These are phyloP conservation scores for Xylariaceae sp. DNA, from an alignment of 2,329 filamentous ascomycete species.

Conservation along the genomic window DNA sequence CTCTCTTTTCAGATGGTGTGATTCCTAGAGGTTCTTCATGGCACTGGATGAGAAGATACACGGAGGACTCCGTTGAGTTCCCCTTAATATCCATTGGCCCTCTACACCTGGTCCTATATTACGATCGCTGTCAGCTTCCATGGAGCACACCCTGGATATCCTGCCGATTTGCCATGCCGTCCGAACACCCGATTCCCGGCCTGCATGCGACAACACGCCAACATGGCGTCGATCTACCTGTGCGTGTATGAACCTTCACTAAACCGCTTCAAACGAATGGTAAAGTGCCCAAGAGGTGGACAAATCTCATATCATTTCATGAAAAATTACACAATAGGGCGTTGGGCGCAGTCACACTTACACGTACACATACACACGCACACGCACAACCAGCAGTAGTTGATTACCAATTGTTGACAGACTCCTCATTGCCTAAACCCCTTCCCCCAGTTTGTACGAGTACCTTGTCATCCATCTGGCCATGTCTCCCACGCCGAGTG, in stretches of 20 bases:
- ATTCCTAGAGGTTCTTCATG: neutral
- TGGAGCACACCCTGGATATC: neutral
- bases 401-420: neutral
- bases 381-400: neutral
- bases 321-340: neutral
- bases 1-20: neutral
- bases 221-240: neutral
- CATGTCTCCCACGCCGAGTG: neutral
- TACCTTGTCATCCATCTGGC: neutral
- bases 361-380: neutral
- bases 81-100: neutral
- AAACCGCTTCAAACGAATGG: too few relatives aligned
- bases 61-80: too few relatives aligned
- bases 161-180: neutral
- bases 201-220: neutral
- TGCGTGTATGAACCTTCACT: neutral
- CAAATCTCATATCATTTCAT: neutral
- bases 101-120: neutral
- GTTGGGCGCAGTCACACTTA: neutral
- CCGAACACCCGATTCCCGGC: neutral
- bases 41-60: neutral
- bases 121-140: neutral
- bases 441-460: too few relatives aligned
- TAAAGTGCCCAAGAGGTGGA: too few relatives aligned
- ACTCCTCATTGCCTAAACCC: too few relatives aligned